A percentile compares a stretch with the other conserved stretches of the same genome.
Evolutionary conservation across 176 grass and related monocot species (phyloP).

Genomic region (Guadua angustifolia): DNA sequence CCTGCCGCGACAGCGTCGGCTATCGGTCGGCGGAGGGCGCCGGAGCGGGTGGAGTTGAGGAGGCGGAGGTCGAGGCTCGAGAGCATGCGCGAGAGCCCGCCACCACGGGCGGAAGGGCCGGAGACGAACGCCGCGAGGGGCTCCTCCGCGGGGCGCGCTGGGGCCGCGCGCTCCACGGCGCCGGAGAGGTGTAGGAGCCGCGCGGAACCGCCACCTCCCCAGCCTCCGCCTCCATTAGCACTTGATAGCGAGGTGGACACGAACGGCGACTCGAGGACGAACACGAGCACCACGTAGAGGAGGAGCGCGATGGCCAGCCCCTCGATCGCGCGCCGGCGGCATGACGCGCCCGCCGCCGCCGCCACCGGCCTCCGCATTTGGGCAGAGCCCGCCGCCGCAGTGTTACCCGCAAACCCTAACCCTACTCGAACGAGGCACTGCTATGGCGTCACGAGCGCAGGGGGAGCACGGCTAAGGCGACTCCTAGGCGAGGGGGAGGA

Average conservation of each 20-base stretch:
- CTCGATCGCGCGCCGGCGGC: slow-evolving; percentile 41
- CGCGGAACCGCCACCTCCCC: neutral
- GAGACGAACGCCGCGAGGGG: neutral
- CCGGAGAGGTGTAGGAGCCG: too few relatives aligned
- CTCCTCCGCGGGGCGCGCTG: slow-evolving; percentile 10
- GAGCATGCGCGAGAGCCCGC: slow-evolving; percentile 2
- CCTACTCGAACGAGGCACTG: neutral
- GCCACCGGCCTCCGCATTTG: neutral
- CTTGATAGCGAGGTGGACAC: slow-evolving; percentile 6
- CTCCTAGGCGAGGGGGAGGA: too few relatives aligned
- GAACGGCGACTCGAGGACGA: slow-evolving; percentile 54
- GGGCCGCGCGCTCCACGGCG: too few relatives aligned
- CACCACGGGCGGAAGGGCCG: neutral
- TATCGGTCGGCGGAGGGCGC: slow-evolving; percentile 27
- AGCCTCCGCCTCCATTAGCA: neutral
- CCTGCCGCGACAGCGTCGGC: slow-evolving; percentile 43
- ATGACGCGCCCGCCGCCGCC: slow-evolving; percentile 14
- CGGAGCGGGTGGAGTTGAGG: slow-evolving; percentile 41
- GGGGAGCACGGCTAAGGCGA: too few relatives aligned
- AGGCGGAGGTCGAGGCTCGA: slow-evolving; percentile 42
- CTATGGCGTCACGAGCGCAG: too few relatives aligned
- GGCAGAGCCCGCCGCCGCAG: neutral
- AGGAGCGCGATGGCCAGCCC: slow-evolving; percentile 40
- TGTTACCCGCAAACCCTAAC: neutral
- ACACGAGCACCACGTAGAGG: slow-evolving; percentile 48